A percentile compares a stretch with the other conserved stretches of the same genome.
Conservation (phyloP, 2,329 filamentous ascomycete species). For the Biscogniauxia sp. region DNA sequence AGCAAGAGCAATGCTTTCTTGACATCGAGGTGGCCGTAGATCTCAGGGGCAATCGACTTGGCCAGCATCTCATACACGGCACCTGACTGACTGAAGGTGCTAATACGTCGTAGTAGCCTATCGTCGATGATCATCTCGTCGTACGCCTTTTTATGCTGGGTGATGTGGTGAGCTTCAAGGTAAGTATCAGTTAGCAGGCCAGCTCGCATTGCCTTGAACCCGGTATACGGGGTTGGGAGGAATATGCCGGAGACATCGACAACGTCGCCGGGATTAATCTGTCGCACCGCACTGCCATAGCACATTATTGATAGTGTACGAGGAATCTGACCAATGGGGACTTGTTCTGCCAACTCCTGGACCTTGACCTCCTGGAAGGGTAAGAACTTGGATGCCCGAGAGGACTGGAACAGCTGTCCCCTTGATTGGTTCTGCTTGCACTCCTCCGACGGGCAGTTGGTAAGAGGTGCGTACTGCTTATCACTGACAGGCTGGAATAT, state of each 20-base stretch:
- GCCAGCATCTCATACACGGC: slow-evolving; percentile 95
- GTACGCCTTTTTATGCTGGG: slow-evolving; percentile 98
- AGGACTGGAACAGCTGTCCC: slow-evolving; percentile 89
- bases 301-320: slow-evolving; percentile 86
- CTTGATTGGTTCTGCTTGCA: slow-evolving; percentile 89
- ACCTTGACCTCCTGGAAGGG: slow-evolving; percentile 99
- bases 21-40: slow-evolving; percentile 93
- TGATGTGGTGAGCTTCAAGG: slow-evolving; percentile 87
- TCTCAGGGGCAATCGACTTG: slow-evolving; percentile 95
- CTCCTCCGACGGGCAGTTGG: slow-evolving; percentile 84
- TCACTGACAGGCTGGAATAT: slow-evolving; percentile 95
- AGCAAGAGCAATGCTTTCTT: slow-evolving; percentile 97
- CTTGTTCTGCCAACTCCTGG: slow-evolving; percentile 98
- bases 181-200: slow-evolving; percentile 97
- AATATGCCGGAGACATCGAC: slow-evolving; percentile 95
- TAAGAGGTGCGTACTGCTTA: slow-evolving; percentile 85
- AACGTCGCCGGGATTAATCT: slow-evolving; percentile 90
- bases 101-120: slow-evolving; percentile 76
- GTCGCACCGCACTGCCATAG: slow-evolving; percentile 79
- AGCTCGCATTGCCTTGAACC: slow-evolving; percentile 94
- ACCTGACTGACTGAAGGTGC: slow-evolving; percentile 78
- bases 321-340: slow-evolving; percentile 96
- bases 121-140: slow-evolving; percentile 85
- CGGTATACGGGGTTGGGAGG: slow-evolving; percentile 96
- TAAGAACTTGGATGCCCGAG: slow-evolving; percentile 93